Base-by-base conservation (phyloP, 1,284 basidiomycete species). In the Baeospora myosura region DNA sequence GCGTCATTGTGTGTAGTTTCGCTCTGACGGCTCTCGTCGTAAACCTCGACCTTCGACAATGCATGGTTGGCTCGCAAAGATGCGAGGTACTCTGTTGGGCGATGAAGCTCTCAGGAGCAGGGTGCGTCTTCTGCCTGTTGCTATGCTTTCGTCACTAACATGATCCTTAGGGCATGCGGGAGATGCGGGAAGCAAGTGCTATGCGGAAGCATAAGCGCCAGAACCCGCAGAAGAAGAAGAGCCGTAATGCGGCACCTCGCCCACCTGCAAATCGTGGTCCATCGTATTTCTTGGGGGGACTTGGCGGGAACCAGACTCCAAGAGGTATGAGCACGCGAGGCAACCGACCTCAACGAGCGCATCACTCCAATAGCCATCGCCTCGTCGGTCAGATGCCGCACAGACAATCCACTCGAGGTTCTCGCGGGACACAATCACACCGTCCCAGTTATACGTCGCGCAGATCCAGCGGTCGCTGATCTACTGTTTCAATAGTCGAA, bases 51-150 rank as follows among this genome's bases (percentile, higher is more conserved):
- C 81, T 10, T 83, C 80, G 3, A 71, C 71, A 3, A 69, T 84
- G 58, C 83, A 86, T 52, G 83, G 83, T 40, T 86, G 82, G 81
- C 65, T 87, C 45, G 75, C 78, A n/a, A 86, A 86, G 60, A 74
- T 79, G 72, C 72, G 83, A 47, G 84, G 83, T 24, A 86, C 84
- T 12, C 63, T 87, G 36, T 55, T 69, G 20, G 82, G 80, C 25
- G 69, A 82, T 55, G 83, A 87, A 54, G 52, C 50, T n/a, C 61
- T 81, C 32, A 69, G 83, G 48, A 72, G 60, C 38, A 66, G 57
- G 50, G 78, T 70, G 46, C 26, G 57, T 47, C 11, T 23, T 25
- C 34, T 12, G 8, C n/a, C 31, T 12, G 5, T 26, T 30, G 5
- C 10, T 24, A 28, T 24, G 14, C n/a, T 18, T 22, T 28, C 34